Percentiles rank a stretch among this genome's conserved stretches.
Conservation (phyloP, 495 filamentous ascomycete genomes). For the Filosporella fistucella region DNA sequence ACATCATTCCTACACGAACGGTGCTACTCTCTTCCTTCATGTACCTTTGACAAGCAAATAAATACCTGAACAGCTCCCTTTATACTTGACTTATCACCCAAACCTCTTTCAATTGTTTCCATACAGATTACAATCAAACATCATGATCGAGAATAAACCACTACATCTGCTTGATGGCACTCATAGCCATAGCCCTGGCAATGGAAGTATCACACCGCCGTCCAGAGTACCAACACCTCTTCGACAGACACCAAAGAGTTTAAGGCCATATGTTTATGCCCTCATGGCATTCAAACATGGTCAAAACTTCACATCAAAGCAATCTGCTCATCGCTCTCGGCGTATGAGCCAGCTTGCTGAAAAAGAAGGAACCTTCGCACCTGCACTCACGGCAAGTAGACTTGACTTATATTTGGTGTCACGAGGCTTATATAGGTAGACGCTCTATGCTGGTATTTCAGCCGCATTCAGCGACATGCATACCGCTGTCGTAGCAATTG, state of each 20-base stretch:
- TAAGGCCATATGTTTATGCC: conserved; percentile 19
- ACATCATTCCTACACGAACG: conserved; percentile 1
- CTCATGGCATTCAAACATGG: conserved; percentile 34
- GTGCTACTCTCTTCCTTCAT: background rate
- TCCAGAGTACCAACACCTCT: conserved; percentile 10
- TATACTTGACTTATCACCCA: background rate
- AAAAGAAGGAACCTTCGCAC: conserved; percentile 47
- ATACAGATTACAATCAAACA: background rate
- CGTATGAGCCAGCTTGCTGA: conserved; percentile 37
- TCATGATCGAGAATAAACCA: conserved; percentile 3
- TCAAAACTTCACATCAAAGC: conserved; percentile 36
- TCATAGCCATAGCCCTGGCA: background rate
- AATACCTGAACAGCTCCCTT: background rate
- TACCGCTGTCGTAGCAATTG: conserved; percentile 55
- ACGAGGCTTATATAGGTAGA: conserved; percentile 34
- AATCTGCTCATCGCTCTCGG: conserved; percentile 39
- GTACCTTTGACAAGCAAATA: background rate
- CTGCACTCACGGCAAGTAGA: conserved; percentile 52
- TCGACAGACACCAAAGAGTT: conserved; percentile 9
- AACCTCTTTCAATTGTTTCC: background rate
- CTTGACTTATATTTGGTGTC: background rate
- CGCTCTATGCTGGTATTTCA: conserved; percentile 61
- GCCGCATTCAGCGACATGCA: conserved; percentile 43
- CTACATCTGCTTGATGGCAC: background rate
- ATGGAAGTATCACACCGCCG: conserved; percentile 1